phyloP scores from a whole-genome alignment of 768 basidiomycete genomes.

The Mycena galopus region DNA sequence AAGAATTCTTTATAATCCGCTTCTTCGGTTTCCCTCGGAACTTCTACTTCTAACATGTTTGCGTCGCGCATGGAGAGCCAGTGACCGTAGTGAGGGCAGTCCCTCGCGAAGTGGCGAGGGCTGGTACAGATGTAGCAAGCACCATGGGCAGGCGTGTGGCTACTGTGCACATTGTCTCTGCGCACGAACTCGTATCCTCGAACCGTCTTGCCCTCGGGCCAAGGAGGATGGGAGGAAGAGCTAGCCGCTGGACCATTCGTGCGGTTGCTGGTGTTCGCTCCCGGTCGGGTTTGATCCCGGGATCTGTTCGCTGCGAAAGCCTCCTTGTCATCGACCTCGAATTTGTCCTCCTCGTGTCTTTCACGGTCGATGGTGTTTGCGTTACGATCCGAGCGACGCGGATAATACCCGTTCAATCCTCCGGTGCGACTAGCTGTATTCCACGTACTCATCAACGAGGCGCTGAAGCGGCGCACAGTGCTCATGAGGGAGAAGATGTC shows the following conservation, averaged over 20 bases:
- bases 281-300: no score
- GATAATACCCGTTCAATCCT: background rate
- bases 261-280: no score
- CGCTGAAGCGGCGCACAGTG: background rate
- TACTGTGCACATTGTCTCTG: constrained; percentile 13
- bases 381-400: background rate
- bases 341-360: no score
- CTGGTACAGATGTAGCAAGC: constrained; percentile 41
- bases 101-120: constrained; percentile 34
- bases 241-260: no score
- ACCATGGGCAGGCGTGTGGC: background rate
- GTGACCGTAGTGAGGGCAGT: constrained; percentile 38
- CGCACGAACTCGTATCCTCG: constrained; percentile 4
- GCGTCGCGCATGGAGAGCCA: constrained; percentile 29
- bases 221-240: background rate
- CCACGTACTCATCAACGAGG: constrained; percentile 22
- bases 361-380: background rate
- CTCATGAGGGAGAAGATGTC: constrained; percentile 7
- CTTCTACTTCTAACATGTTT: background rate
- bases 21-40: constrained; percentile 3
- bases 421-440: background rate
- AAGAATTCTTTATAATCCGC: constrained; percentile 26
- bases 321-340: no score
- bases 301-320: no score
- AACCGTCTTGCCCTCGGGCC: constrained; percentile 22